Conservation (phyloP, 768 basidiomycete genomes). For the Rhodotorula diobovata region DNA sequence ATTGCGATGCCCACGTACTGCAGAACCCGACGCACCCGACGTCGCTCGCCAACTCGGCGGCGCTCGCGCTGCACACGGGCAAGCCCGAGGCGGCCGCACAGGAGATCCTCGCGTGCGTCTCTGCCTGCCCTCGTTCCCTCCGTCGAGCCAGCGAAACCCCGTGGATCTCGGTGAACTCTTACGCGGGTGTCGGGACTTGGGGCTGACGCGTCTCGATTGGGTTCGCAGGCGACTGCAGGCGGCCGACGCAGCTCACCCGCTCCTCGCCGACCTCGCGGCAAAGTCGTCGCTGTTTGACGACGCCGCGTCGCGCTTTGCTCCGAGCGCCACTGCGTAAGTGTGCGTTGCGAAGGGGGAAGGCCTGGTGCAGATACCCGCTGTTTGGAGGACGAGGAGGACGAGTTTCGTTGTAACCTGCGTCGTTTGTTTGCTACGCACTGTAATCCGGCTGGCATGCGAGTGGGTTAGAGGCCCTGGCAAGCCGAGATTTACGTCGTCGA, state of each 20-base stretch:
- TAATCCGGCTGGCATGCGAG: background rate
- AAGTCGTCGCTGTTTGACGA: slow-evolving; percentile 49
- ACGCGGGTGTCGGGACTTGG: no score
- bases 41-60: slow-evolving; percentile 39
- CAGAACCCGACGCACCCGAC: slow-evolving; percentile 42
- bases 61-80: slow-evolving; percentile 36
- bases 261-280: slow-evolving; percentile 46
- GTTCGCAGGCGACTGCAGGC: slow-evolving; percentile 29
- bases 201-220: background rate
- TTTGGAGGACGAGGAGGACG: background rate
- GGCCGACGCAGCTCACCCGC: slow-evolving; percentile 46
- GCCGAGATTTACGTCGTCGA: no score
- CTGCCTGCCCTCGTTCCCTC: no score
- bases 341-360: background rate
- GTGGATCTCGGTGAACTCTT: no score
- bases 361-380: no score
- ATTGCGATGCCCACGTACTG: no score
- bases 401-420: background rate
- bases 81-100: slow-evolving; percentile 27
- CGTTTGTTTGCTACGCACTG: background rate
- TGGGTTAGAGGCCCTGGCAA: background rate
- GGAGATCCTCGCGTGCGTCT: slow-evolving; percentile 26
- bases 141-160: no score
- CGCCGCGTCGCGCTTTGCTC: slow-evolving; percentile 42
- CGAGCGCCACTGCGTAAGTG: background rate